Percentiles rank a stretch among this genome's conserved stretches.
These are phyloP conservation scores for Colletotrichum horii DNA, from an alignment of 2,329 filamentous ascomycete genomes.

Conservation along the genomic window DNA sequence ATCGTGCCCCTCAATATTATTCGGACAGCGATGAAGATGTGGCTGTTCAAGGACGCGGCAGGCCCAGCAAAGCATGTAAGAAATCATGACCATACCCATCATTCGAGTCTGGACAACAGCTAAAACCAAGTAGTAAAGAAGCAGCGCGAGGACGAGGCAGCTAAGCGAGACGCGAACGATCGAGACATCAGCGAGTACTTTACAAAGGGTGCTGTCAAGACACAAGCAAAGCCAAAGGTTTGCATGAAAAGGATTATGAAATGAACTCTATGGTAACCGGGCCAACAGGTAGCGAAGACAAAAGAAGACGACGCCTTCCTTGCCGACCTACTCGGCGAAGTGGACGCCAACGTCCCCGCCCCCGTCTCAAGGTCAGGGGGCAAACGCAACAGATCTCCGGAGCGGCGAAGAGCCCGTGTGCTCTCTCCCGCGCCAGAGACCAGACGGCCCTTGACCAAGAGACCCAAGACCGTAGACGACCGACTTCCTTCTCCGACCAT, in stretches of 20 bases:
- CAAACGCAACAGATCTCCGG: conserved; percentile 72
- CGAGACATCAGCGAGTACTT: conserved; percentile 96
- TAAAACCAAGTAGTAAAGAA: conserved; percentile 71
- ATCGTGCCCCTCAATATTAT: conserved; percentile 68
- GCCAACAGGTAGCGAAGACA: conserved; percentile 70
- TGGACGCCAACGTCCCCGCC: conserved; percentile 74
- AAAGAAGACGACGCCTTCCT: conserved; percentile 91
- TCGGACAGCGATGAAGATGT: conserved; percentile 78
- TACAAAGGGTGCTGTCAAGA: conserved; percentile 71
- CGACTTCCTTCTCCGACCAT: conserved; percentile 52
- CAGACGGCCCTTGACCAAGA: conserved; percentile 62
- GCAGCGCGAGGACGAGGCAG: conserved; percentile 85
- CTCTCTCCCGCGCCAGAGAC: conserved; percentile 73
- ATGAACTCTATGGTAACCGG: not conserved
- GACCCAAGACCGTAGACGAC: conserved; percentile 58
- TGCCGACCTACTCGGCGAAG: conserved; percentile 81
- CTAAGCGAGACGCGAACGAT: conserved; percentile 85
- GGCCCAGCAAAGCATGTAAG: conserved; percentile 57
- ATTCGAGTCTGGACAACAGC: not conserved
- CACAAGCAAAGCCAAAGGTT: conserved; percentile 83
- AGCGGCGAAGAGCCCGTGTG: conserved; percentile 79
- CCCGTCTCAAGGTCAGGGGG: conserved; percentile 61
- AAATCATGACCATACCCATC: not conserved
- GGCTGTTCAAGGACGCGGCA: conserved; percentile 50
- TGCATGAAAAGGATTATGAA: conserved; percentile 18